These are phyloP conservation scores for Gynandropsis gynandra DNA, from an alignment of 345 rosid genomes.

Conservation along the genomic window DNA sequence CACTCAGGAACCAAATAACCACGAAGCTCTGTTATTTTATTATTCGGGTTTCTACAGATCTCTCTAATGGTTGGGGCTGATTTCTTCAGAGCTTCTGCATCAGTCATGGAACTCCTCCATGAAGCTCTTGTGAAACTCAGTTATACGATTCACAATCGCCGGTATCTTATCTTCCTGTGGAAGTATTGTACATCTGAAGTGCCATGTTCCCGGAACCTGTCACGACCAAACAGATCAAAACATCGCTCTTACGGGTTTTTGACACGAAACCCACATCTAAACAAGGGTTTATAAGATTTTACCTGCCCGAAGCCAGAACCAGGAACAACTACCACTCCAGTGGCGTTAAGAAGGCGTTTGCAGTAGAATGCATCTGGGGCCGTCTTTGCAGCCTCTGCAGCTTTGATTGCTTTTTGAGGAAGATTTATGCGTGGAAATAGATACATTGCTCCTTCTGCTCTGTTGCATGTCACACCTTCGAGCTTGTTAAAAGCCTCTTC, in stretches of 20 bases:
- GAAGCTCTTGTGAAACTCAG: conserved; percentile 78
- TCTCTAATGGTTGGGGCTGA: background rate
- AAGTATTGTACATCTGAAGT: conserved; percentile 94
- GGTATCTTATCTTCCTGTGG: conserved; percentile 98
- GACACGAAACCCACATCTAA: no score
- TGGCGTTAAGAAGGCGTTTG: conserved; percentile 68
- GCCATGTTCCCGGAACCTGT: conserved; percentile 98
- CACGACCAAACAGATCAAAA: no score
- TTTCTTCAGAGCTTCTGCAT: background rate
- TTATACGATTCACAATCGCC: conserved; percentile 55
- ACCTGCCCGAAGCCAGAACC: conserved; percentile 99
- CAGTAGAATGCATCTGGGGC: conserved; percentile 86
- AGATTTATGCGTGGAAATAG: conserved; percentile 70
- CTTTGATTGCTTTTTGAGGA: conserved; percentile 73
- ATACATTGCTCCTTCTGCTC: conserved; percentile 98
- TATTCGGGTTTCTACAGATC: no score
- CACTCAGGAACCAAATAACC: no score
- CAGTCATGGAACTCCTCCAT: conserved; percentile 65
- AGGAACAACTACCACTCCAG: conserved; percentile 93
- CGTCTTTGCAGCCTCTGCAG: conserved; percentile 71
- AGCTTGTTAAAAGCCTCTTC: conserved; percentile 79
- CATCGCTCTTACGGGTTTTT: no score
- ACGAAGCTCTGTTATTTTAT: no score
- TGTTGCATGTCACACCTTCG: conserved; percentile 91
- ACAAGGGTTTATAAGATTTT: no score